These are phyloP conservation scores for Yamadazyma sp. DNA, from an alignment of 1,139 yeast species.

Conservation along the genomic window DNA sequence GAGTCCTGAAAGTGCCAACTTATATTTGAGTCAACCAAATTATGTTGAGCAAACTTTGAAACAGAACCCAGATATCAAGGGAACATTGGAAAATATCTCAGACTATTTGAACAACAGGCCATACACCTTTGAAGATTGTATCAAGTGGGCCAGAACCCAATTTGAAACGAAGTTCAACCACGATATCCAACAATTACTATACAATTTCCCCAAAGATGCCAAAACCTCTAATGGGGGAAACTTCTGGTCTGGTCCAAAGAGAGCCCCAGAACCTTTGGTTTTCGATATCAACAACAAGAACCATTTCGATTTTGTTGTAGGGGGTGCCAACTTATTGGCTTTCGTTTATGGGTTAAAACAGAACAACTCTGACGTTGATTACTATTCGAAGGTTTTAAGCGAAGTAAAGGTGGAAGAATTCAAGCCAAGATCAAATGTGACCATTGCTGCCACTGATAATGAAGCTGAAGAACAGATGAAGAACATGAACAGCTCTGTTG, in stretches of 20 bases:
- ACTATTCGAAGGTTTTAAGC: slow-evolving; percentile 53
- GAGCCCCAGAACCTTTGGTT: slow-evolving; percentile 84
- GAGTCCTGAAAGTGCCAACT: slow-evolving; percentile 87
- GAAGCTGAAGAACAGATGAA: slow-evolving; percentile 82
- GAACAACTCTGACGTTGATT: slow-evolving; percentile 38
- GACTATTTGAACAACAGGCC: slow-evolving; percentile 79
- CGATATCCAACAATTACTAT: slow-evolving; percentile 85
- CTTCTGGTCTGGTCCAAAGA: slow-evolving; percentile 97
- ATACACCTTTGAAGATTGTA: slow-evolving; percentile 86
- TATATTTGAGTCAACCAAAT: slow-evolving; percentile 88
- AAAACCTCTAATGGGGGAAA: slow-evolving; percentile 88
- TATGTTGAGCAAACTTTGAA: slow-evolving; percentile 88
- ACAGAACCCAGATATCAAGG: slow-evolving; percentile 89
- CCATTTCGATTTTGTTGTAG: slow-evolving; percentile 80
- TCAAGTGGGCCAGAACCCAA: slow-evolving; percentile 90
- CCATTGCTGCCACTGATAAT: slow-evolving; percentile 84
- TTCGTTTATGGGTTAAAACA: slow-evolving; percentile 82
- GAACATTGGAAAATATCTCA: slow-evolving; percentile 75
- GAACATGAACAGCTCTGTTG: slow-evolving; percentile 44
- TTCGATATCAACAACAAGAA: slow-evolving; percentile 76
- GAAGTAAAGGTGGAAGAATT: slow-evolving; percentile 46
- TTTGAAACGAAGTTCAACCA: slow-evolving; percentile 82
- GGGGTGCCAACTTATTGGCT: slow-evolving; percentile 91
- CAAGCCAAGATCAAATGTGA: slow-evolving; percentile 70
- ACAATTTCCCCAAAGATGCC: slow-evolving; percentile 93